Evolutionary conservation across 139 green algal species (phyloP).

Genomic region (Yamagishiella unicocca): DNA sequence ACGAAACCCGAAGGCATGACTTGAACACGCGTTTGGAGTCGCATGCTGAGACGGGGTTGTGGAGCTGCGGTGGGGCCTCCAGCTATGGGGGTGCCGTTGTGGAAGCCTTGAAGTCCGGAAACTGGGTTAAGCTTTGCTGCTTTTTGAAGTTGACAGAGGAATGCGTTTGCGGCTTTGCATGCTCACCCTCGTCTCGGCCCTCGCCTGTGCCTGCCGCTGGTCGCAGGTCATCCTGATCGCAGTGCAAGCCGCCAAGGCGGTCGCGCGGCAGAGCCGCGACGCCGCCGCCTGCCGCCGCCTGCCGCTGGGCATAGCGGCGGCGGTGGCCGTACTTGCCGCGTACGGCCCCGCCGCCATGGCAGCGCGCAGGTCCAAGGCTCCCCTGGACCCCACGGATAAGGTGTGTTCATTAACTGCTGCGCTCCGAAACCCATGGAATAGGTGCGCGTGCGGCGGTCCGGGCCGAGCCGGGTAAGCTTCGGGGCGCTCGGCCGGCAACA

Average conservation of each 20-base stretch:
- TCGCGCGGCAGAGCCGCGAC: conserved; percentile 44
- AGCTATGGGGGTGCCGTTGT: background rate
- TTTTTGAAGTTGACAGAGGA: no score
- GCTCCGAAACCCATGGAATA: no score
- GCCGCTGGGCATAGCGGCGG: conserved; percentile 33
- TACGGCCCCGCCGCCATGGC: conserved; percentile 21
- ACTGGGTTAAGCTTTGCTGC: background rate
- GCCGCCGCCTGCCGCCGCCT: background rate
- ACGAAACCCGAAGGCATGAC: no score
- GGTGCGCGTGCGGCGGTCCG: no score
- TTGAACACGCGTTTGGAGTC: no score
- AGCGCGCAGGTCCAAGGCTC: background rate
- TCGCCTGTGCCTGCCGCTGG: background rate
- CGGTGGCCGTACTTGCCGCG: background rate
- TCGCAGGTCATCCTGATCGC: conserved; percentile 10
- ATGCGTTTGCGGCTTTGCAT: no score
- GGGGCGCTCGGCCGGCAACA: no score
- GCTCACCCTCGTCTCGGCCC: background rate
- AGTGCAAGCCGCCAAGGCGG: background rate
- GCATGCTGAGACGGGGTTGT: no score
- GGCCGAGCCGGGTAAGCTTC: no score
- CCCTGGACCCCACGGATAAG: conserved; percentile 28
- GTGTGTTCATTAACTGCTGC: no score
- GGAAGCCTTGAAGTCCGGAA: background rate
- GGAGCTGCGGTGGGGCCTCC: no score